These are phyloP conservation scores for Polychaeton citri DNA, from an alignment of 2,329 filamentous ascomycete genomes.

Conservation along the genomic window DNA sequence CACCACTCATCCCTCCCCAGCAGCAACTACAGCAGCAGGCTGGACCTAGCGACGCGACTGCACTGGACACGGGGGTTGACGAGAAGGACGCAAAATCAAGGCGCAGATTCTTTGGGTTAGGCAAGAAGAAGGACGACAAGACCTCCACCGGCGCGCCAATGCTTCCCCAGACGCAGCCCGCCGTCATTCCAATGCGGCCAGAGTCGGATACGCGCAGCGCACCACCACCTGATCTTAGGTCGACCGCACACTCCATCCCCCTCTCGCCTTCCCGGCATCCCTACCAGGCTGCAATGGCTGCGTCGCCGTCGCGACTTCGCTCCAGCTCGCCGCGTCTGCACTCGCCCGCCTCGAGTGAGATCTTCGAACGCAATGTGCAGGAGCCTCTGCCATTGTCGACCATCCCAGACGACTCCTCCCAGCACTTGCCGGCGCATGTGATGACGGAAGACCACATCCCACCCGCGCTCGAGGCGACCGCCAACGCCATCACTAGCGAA, in stretches of 20 bases:
- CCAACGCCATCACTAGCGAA: slow-evolving; percentile 78
- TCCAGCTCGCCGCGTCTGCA: slow-evolving; percentile 61
- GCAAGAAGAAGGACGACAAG: background rate
- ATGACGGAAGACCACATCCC: slow-evolving; percentile 91
- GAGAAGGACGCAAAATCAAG: background rate
- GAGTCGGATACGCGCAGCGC: background rate
- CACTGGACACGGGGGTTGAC: background rate
- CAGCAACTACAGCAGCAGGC: background rate
- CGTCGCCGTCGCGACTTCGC: slow-evolving; percentile 35
- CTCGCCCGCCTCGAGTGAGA: slow-evolving; percentile 62
- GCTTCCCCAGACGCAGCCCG: background rate
- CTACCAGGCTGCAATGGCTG: slow-evolving; percentile 5
- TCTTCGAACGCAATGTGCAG: slow-evolving; percentile 92
- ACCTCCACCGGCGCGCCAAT: background rate
- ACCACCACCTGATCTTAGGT: background rate
- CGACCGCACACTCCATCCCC: background rate
- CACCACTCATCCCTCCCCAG: background rate
- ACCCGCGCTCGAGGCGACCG: slow-evolving; percentile 78
- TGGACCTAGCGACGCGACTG: background rate
- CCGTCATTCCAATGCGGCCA: background rate
- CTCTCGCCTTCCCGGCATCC: background rate
- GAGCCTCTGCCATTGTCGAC: slow-evolving; percentile 43
- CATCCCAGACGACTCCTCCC: slow-evolving; percentile 51
- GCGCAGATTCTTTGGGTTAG: background rate
- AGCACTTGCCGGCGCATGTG: slow-evolving; percentile 70